phyloP scores from a whole-genome alignment of 768 basidiomycete genomes.

The Russula ochroleuca region DNA sequence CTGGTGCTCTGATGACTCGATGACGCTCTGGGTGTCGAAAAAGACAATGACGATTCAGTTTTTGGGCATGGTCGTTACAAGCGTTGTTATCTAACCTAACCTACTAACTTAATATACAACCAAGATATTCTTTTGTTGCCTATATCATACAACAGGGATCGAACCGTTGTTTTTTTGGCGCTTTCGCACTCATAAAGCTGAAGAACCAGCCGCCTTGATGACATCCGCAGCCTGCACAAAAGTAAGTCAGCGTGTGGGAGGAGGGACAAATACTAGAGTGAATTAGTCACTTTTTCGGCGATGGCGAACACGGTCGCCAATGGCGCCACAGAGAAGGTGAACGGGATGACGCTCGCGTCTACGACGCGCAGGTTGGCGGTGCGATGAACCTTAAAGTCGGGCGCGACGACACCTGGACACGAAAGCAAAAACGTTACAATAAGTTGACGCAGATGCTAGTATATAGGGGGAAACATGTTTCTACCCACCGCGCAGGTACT shows the following conservation, averaged over 20 bases:
- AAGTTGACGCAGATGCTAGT: background rate
- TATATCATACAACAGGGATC: no score
- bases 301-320: conserved; percentile 26
- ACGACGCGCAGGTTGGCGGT: conserved; percentile 40
- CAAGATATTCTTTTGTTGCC: no score
- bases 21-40: no score
- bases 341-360: conserved; percentile 25
- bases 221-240: conserved; percentile 22
- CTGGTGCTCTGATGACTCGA: no score
- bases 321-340: conserved; percentile 25
- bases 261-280: no score
- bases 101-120: no score
- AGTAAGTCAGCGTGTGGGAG: background rate
- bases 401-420: conserved; percentile 41
- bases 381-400: conserved; percentile 42
- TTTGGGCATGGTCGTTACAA: no score
- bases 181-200: background rate
- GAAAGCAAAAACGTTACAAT: background rate
- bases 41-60: no score
- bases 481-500: conserved; percentile 33
- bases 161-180: background rate
- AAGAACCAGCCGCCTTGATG: conserved; percentile 12
- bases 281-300: conserved; percentile 21
- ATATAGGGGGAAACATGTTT: background rate
- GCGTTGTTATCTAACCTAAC: no score